Base-by-base conservation (phyloP, 371 early-diverging fungal genomes). In the Haplosporangium sp. region DNA sequence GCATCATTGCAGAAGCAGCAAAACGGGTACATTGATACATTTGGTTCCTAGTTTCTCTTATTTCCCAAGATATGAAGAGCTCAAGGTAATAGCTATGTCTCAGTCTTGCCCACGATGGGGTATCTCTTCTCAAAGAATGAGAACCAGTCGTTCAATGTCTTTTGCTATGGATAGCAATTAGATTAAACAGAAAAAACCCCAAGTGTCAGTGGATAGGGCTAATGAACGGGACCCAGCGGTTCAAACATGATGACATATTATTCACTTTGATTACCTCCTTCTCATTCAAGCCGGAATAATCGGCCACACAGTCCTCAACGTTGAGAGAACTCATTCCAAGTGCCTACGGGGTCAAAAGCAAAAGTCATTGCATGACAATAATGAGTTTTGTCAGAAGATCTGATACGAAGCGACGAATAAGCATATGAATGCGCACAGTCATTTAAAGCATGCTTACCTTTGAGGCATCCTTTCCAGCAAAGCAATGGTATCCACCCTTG, bases 391-490 rank as follows among this genome's bases (percentile, higher is more conserved):
- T 29, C 4, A 29, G 29, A 29, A 29, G 29, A 4, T 29, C 29
- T 29, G 29, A 29, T 29, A 29, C 29, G 29, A 29, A 54, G 54
- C 5, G 36, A 11, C 54, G 36, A 29, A 29, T 2, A 2, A 4
- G 29, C 29, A 1, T 29, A 29, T 4, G 4, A 4, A 29, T 1
- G 29, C 29, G 29, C 29, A 29, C 29, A 29, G 29, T 29, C 46
- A 46, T 4, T 46, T n/a, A 46, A 46, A 3, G 46, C 12, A 20
- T 50, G 14, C 18, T 74, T 86, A 90, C 90, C 82, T 83, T 85
- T 38, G 90, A 90, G 10, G 94, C 92, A 70, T 96, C 95, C 73
- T 90, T 91, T 61, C 96, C 95, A 23, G 93, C 83, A 81, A 95
- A 95, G 61, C 89, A 86, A 61, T 82, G 83, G 74, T 95, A 94